Base-by-base conservation (phyloP, 768 basidiomycete species). In the Termitomyces sp. region DNA sequence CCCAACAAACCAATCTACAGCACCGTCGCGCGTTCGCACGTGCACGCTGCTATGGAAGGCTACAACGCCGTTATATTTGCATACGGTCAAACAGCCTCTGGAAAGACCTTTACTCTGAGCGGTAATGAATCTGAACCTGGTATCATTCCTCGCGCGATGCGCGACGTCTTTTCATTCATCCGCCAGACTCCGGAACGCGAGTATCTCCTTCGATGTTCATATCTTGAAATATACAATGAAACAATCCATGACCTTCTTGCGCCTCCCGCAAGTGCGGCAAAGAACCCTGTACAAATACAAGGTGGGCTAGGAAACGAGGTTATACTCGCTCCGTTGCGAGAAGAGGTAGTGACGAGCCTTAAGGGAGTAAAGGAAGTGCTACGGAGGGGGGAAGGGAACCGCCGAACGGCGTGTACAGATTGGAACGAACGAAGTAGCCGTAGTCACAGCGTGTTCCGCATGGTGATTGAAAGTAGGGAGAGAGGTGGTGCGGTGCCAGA, bases 141-240 rank as follows among this genome's bases (percentile, higher is more conserved):
- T 51, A 94, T 99, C 57, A 97, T 97, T 58, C 95, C 94, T 3
- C 85, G 91, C 28, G 86, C 95, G 0, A 90, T 98, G 83, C 85
- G 87, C 56, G 95, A 98, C 60, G 87, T 99, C 1, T 98, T 98
- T 71, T 79, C 81, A 0, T 87, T 82, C 68, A 96, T 96, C 70
- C 83, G 83, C 41, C 78, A 79, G 49, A 92, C 90, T 0, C 82
- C 90, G 0, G 76, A 81, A 31, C 81, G 95, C 41, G 93, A 96
- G 67, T 98, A 94, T 72, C 83, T 98, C n/a, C 81, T 99, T 8
- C 86, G 95, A 18, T 96, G 94, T 68, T 92, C 92, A 7, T 98
- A 98, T 69, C 85, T 99, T 51, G 97, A 98, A 68, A 94, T 99
- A 48, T 99, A 98, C 77, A 99, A 98, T 72, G 93, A 96, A 68